A percentile compares a stretch with the other conserved stretches of the same genome.
Conservation (phyloP, 345 rosid species). For the Firmiana major region DNA sequence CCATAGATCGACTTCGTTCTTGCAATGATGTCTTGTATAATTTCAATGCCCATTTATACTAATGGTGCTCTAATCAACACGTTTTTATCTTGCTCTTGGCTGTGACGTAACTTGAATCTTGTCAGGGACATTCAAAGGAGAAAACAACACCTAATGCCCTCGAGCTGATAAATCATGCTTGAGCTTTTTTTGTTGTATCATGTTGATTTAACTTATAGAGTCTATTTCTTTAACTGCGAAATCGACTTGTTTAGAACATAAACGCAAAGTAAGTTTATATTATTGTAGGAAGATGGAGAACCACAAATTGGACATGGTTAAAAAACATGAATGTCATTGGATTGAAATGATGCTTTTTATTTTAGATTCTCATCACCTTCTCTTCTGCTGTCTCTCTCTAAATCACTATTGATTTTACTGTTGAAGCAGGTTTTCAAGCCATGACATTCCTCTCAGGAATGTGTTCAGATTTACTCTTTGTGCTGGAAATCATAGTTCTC, state of each 20-base stretch:
- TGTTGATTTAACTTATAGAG: neutral
- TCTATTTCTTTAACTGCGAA: neutral
- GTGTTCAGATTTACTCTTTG: constrained; percentile 38
- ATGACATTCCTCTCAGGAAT: constrained; percentile 34
- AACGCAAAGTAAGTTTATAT: neutral
- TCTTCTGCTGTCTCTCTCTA: neutral
- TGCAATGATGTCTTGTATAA: neutral
- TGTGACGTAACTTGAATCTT: neutral
- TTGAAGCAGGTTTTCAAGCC: constrained; percentile 50
- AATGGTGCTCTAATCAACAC: neutral
- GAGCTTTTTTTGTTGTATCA: neutral
- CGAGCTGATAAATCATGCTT: neutral
- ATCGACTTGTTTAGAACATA: neutral
- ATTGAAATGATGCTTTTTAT: neutral
- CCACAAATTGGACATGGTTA: neutral
- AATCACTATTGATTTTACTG: constrained; percentile 9
- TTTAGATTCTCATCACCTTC: neutral
- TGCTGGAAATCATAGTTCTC: constrained; percentile 34
- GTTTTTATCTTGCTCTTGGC: neutral
- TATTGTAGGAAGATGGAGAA: neutral
- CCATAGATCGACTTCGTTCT: neutral
- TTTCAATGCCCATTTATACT: neutral
- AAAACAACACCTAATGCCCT: neutral
- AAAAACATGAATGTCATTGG: neutral
- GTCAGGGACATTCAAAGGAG: neutral